These are phyloP conservation scores for Chrysanthemum seticuspe DNA, from an alignment of 129 eudicot species.

Conservation along the genomic window DNA sequence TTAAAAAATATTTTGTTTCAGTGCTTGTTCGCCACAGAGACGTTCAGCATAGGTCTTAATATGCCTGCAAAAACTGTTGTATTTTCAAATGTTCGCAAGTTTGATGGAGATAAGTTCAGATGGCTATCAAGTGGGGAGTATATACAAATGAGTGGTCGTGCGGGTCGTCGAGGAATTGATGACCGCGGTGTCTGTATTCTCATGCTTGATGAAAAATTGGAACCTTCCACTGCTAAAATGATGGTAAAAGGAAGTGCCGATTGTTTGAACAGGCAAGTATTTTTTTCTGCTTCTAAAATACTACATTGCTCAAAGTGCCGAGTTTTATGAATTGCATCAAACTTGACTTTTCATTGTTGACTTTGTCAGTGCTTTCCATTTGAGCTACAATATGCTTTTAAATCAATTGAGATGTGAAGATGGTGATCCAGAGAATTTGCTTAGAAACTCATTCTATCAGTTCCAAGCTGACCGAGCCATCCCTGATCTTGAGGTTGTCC, in stretches of 20 bases:
- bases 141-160: slow-evolving; percentile 99
- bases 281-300: neutral
- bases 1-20: slow-evolving; percentile 36
- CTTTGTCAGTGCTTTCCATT: slow-evolving; percentile 80
- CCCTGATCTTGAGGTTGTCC: slow-evolving; percentile 62
- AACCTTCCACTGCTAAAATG: slow-evolving; percentile 94
- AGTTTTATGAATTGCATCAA: neutral
- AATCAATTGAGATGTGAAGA: slow-evolving; percentile 93
- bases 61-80: slow-evolving; percentile 99
- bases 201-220: slow-evolving; percentile 97
- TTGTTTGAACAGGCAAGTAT: slow-evolving; percentile 82
- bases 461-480: slow-evolving; percentile 93
- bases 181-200: slow-evolving; percentile 99
- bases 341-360: slow-evolving; percentile 23
- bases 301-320: slow-evolving; percentile 2
- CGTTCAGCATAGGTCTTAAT: slow-evolving; percentile 97
- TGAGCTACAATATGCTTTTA: slow-evolving; percentile 97
- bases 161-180: slow-evolving; percentile 99
- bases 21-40: slow-evolving; percentile 99
- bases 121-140: slow-evolving; percentile 99
- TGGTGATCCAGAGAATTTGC: slow-evolving; percentile 92
- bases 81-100: slow-evolving; percentile 94
- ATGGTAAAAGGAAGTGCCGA: slow-evolving; percentile 99
- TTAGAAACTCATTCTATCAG: slow-evolving; percentile 94
- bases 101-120: slow-evolving; percentile 99